Evolutionary conservation across 2,329 filamentous ascomycete species (phyloP).

Genomic region (Dothidotthia symphoricarpi): DNA sequence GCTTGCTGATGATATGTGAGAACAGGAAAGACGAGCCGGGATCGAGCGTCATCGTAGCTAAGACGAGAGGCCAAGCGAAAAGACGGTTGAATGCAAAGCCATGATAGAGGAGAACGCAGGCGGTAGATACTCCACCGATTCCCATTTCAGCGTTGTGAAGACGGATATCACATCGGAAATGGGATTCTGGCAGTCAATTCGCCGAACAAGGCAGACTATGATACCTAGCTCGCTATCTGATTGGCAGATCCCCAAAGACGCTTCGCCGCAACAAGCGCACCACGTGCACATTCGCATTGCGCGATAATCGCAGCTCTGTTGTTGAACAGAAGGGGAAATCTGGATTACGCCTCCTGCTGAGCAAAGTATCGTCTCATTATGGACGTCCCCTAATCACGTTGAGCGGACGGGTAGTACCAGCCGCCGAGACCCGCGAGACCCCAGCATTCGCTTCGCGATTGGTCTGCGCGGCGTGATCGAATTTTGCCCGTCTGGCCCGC

Average conservation of each 20-base stretch:
- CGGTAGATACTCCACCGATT: no score
- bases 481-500: slow-evolving; percentile 12
- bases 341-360: slow-evolving; percentile 15
- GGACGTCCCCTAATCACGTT: slow-evolving; percentile 26
- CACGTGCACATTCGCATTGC: slow-evolving; percentile 19
- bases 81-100: no score
- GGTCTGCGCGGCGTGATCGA: slow-evolving; percentile 16
- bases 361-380: slow-evolving; percentile 26
- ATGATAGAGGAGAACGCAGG: no score
- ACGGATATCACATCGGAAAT: not conserved
- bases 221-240: slow-evolving; percentile 10
- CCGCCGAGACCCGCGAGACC: slow-evolving; percentile 23
- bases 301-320: slow-evolving; percentile 6
- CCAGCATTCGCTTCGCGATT: slow-evolving; percentile 25
- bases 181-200: slow-evolving; percentile 2
- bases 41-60: no score
- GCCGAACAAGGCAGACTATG: slow-evolving; percentile 9
- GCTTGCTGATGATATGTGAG: no score
- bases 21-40: no score
- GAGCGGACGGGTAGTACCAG: slow-evolving; percentile 15
- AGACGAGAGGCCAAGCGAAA: no score
- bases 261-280: slow-evolving; percentile 19
- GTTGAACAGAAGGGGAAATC: slow-evolving; percentile 9
- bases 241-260: slow-evolving; percentile 15
- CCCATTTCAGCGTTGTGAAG: no score